Conservation (phyloP, 345 rosid genomes). For the Nasturtium officinale region DNA sequence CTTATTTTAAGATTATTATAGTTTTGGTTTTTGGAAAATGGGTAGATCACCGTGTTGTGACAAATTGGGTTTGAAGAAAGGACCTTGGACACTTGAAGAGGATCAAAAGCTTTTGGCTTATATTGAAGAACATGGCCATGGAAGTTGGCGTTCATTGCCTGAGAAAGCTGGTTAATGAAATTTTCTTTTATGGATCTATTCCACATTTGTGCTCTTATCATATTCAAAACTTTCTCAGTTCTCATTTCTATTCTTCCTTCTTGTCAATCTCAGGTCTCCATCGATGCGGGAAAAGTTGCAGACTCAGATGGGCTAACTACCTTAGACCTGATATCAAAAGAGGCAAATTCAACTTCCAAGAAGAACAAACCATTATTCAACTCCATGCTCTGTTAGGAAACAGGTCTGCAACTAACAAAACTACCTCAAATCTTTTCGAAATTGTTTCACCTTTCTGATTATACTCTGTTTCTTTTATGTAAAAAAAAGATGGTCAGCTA, state of each 20-base stretch:
- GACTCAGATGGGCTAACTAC: constrained; percentile 78
- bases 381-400: constrained; percentile 43
- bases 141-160: constrained; percentile 93
- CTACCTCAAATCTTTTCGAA: constrained; percentile 11
- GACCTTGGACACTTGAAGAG: constrained; percentile 97
- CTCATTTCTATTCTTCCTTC: neutral
- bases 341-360: constrained; percentile 46
- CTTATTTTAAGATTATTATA: neutral
- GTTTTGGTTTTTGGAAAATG: constrained; percentile 47
- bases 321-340: constrained; percentile 44
- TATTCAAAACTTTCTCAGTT: neutral
- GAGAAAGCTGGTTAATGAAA: constrained; percentile 66
- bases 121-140: constrained; percentile 89
- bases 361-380: constrained; percentile 44
- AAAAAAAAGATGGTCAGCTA: constrained; percentile 71
- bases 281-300: constrained; percentile 92
- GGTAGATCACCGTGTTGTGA: constrained; percentile 86
- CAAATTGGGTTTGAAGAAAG: constrained; percentile 88
- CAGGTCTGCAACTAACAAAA: constrained; percentile 25
- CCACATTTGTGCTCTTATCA: neutral
- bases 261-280: constrained; percentile 64
- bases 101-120: constrained; percentile 88
- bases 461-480: neutral
- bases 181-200: constrained; percentile 16
- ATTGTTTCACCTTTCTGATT: constrained; percentile 24